Evolutionary conservation across 306 rosid genomes (phyloP).

Genomic region (Betula pendula): DNA sequence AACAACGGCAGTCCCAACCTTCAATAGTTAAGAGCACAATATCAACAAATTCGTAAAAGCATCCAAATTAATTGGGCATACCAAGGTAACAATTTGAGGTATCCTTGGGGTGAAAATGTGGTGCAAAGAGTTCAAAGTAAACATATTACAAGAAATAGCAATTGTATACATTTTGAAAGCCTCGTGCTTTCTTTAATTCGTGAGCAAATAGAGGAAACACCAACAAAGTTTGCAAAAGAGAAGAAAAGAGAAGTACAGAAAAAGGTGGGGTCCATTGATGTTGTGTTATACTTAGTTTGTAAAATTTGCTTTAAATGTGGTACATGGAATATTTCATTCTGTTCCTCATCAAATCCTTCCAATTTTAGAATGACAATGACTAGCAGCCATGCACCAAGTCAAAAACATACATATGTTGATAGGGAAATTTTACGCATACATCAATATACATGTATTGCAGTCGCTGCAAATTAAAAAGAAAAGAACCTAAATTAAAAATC

Average conservation of each 20-base stretch:
- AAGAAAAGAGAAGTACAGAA: not conserved
- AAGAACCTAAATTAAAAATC: no score
- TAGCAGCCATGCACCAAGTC: no score
- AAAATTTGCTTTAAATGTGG: not conserved
- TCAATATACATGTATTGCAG: no score
- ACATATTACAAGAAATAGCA: not conserved
- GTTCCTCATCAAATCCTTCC: not conserved
- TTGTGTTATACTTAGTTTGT: not conserved
- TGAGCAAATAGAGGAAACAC: not conserved
- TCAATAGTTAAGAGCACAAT: conserved; percentile 18
- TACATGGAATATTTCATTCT: not conserved
- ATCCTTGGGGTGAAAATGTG: not conserved
- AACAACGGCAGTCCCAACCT: conserved; percentile 76
- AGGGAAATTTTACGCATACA: no score
- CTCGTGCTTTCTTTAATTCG: not conserved
- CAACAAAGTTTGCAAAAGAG: not conserved
- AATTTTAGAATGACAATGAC: no score
- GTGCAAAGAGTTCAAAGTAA: not conserved
- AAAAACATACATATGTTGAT: no score
- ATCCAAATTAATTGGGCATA: not conserved
- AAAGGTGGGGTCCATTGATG: not conserved
- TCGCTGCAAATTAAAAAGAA: no score
- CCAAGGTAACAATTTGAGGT: not conserved
- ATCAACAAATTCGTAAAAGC: not conserved
- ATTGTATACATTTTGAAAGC: not conserved